Percentiles rank a stretch among this genome's conserved stretches.
Conservation (phyloP, 2,329 filamentous ascomycete species). For the Penicillium sp. region DNA sequence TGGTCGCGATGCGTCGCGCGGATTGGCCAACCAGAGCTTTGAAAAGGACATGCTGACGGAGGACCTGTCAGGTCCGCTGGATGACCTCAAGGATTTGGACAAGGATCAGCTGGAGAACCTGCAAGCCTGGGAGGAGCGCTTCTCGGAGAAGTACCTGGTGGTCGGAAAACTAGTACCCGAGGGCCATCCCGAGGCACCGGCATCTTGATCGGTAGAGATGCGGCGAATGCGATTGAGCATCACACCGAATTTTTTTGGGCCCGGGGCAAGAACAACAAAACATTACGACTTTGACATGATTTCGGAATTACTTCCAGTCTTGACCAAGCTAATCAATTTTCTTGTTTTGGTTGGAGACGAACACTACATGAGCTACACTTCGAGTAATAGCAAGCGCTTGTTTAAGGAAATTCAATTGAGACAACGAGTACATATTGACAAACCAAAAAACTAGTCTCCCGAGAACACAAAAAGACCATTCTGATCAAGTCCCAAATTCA, state of each 20-base stretch:
- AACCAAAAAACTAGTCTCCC: conserved; percentile 3
- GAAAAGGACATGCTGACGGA: conserved; percentile 92
- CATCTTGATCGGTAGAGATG: conserved; percentile 11
- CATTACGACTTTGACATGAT: too few species aligned
- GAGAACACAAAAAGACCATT: conserved; percentile 1
- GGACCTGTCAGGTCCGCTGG: conserved; percentile 76
- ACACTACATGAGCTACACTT: not conserved
- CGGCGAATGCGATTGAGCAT: too few species aligned
- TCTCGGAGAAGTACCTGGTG: conserved; percentile 89
- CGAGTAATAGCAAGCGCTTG: conserved; percentile 1
- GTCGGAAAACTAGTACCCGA: conserved; percentile 76
- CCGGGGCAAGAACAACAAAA: too few species aligned
- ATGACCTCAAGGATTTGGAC: conserved; percentile 66
- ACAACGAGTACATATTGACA: conserved; percentile 8
- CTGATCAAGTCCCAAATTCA: conserved; percentile 3
- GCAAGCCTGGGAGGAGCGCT: conserved; percentile 87
- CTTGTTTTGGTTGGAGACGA: too few species aligned
- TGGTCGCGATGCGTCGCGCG: conserved; percentile 80
- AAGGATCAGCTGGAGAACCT: conserved; percentile 75
- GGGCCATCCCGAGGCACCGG: conserved; percentile 43
- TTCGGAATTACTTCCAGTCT: too few species aligned
- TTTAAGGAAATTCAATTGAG: conserved; percentile 1
- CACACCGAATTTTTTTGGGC: too few species aligned
- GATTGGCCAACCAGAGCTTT: conserved; percentile 85
- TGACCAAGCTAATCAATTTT: too few species aligned